Conservation (phyloP, 257 asterid species). For the Jacaranda copaia region DNA sequence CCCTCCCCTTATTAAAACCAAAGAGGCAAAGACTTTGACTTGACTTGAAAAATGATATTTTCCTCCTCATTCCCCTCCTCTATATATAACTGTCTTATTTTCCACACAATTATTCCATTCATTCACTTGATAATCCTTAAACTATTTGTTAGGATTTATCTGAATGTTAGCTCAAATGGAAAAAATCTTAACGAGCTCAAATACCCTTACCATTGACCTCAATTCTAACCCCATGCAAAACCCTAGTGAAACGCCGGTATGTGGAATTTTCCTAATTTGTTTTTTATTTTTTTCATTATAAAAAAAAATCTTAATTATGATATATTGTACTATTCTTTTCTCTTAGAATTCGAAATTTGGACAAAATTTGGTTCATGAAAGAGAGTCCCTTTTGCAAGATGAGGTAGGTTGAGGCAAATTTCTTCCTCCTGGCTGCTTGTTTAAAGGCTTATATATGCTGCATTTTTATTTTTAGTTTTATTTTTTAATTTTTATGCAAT, state of each 20-base stretch:
- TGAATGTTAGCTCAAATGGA: constrained; percentile 27
- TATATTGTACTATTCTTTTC: background rate
- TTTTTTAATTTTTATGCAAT: background rate
- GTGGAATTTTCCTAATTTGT: background rate
- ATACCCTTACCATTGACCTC: constrained; percentile 42
- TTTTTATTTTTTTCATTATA: background rate
- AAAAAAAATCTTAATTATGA: background rate
- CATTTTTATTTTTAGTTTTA: background rate
- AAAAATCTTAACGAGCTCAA: background rate
- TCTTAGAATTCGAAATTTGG: constrained; percentile 1
- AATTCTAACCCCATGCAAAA: constrained; percentile 43
- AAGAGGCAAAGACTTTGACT: constrained; percentile 7
- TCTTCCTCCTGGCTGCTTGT: background rate
- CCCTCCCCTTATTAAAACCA: background rate
- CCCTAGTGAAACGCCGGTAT: constrained; percentile 35
- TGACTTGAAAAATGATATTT: background rate
- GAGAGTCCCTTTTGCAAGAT: constrained; percentile 2
- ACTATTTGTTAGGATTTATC: background rate
- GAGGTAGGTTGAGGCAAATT: constrained; percentile 1
- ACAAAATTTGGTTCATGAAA: background rate
- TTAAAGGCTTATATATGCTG: background rate
- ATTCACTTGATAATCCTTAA: no score
- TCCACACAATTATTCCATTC: constrained; percentile 4
- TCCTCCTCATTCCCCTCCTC: background rate
- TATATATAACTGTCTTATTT: constrained; percentile 14